These are phyloP conservation scores for Sarcodon sp. DNA, from an alignment of 768 basidiomycete species.

Conservation along the genomic window DNA sequence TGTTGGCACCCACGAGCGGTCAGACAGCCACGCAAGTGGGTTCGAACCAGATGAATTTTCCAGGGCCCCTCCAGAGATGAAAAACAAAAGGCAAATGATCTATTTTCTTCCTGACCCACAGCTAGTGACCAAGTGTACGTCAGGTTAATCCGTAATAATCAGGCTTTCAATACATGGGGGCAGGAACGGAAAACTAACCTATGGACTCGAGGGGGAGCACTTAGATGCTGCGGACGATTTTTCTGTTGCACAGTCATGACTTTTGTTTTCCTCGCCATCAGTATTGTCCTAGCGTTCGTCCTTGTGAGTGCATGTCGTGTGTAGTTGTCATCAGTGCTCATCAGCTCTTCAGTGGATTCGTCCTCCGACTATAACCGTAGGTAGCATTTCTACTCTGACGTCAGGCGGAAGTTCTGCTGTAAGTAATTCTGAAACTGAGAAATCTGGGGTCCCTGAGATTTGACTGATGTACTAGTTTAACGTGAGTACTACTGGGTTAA, in stretches of 20 bases:
- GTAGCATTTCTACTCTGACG: slow-evolving; percentile 23
- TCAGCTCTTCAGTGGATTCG: slow-evolving; percentile 47
- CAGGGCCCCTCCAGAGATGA: not conserved
- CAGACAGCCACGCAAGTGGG: no score
- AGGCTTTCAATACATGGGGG: not conserved
- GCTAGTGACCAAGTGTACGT: not conserved
- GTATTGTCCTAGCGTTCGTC: slow-evolving; percentile 52
- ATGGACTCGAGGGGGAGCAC: slow-evolving; percentile 60
- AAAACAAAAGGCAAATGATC: not conserved
- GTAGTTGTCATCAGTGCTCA: not conserved
- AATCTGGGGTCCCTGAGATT: not conserved
- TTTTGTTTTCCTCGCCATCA: slow-evolving; percentile 45
- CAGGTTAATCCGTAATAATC: not conserved
- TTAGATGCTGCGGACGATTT: slow-evolving; percentile 52
- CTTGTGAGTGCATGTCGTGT: slow-evolving; percentile 32
- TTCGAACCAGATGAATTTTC: no score
- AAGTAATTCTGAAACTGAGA: slow-evolving; percentile 8
- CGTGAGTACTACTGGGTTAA: slow-evolving; percentile 22
- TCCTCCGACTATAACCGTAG: slow-evolving; percentile 56
- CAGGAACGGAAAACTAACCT: slow-evolving; percentile 21
- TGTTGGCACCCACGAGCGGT: no score
- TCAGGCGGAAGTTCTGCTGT: slow-evolving; percentile 33
- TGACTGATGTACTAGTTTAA: slow-evolving; percentile 19
- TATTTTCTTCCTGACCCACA: no score
- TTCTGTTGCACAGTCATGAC: slow-evolving; percentile 68